These are phyloP conservation scores for Rickenella mellea DNA, from an alignment of 768 basidiomycete species.

Conservation along the genomic window DNA sequence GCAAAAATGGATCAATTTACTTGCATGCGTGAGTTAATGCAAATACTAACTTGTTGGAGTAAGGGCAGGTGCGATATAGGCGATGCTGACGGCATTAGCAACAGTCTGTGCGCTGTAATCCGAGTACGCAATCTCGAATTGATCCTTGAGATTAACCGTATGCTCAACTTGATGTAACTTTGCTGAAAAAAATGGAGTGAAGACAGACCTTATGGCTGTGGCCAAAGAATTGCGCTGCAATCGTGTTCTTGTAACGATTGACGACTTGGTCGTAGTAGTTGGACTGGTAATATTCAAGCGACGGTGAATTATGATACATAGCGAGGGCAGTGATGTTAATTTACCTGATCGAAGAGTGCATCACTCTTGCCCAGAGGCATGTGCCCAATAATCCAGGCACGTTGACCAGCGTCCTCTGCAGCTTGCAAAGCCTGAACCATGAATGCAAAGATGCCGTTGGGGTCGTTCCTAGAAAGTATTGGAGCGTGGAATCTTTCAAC, in stretches of 20 bases:
- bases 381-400: conserved; percentile 55
- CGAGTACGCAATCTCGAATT: conserved; percentile 52
- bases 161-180: not conserved
- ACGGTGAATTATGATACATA: not conserved
- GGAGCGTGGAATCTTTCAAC: conserved; percentile 1
- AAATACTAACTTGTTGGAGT: conserved; percentile 41
- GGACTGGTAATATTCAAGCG: conserved; percentile 25
- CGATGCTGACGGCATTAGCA: conserved; percentile 35
- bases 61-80: conserved; percentile 44
- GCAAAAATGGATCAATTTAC: not conserved
- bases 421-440: conserved; percentile 42
- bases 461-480: conserved; percentile 31
- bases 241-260: conserved; percentile 47
- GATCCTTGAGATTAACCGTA: conserved; percentile 28
- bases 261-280: conserved; percentile 57
- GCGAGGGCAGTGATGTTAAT: not conserved
- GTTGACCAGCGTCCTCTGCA: conserved; percentile 50
- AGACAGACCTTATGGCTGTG: conserved; percentile 39
- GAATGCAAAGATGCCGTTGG: conserved; percentile 51
- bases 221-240: conserved; percentile 54
- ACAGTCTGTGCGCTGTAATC: conserved; percentile 37
- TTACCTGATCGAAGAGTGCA: conserved; percentile 41
- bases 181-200: not conserved
- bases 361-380: conserved; percentile 45
- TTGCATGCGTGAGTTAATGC: not conserved